Evolutionary conservation across 164 flowering plant genomes (phyloP).

Genomic region (Vitis labrusca): DNA sequence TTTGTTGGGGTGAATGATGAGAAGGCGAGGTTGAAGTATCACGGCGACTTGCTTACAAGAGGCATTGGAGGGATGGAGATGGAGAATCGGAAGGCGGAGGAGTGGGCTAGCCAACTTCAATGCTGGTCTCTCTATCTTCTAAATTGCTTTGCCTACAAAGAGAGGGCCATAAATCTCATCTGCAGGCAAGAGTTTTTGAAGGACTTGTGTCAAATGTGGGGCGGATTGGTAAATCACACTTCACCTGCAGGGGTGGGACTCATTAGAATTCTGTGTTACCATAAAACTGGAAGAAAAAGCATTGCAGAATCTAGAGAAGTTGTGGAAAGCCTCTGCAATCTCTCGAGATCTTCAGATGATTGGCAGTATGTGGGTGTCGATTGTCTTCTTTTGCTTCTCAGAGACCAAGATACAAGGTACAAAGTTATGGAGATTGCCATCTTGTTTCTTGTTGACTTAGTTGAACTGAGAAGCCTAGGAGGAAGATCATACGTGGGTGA

Average conservation of each 20-base stretch:
- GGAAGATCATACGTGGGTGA: slow-evolving; percentile 57
- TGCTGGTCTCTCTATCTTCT: slow-evolving; percentile 78
- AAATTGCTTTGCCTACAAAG: slow-evolving; percentile 72
- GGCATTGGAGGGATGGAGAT: slow-evolving; percentile 66
- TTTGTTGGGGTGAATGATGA: slow-evolving; percentile 44
- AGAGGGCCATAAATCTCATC: slow-evolving; percentile 43
- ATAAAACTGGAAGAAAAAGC: slow-evolving; percentile 50
- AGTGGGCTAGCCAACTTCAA: slow-evolving; percentile 88
- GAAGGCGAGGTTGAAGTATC: slow-evolving; percentile 51
- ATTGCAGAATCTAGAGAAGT: slow-evolving; percentile 43
- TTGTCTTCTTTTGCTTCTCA: slow-evolving; percentile 63
- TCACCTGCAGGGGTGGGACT: slow-evolving; percentile 76
- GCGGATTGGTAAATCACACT: slow-evolving; percentile 59
- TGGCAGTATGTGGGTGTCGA: slow-evolving; percentile 93
- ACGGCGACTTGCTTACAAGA: slow-evolving; percentile 65
- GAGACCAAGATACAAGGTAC: slow-evolving; percentile 60
- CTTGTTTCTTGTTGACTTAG: slow-evolving; percentile 48
- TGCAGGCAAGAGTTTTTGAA: slow-evolving; percentile 50
- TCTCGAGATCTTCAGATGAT: slow-evolving; percentile 81
- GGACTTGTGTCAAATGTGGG: slow-evolving; percentile 71
- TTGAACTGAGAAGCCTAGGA: slow-evolving; percentile 47
- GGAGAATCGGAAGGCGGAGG: slow-evolving; percentile 79
- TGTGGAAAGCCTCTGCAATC: slow-evolving; percentile 50
- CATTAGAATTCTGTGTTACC: slow-evolving; percentile 62
- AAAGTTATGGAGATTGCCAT: slow-evolving; percentile 47